Conservation (phyloP, 2,329 filamentous ascomycete genomes). For the Calonectria honghensis region DNA sequence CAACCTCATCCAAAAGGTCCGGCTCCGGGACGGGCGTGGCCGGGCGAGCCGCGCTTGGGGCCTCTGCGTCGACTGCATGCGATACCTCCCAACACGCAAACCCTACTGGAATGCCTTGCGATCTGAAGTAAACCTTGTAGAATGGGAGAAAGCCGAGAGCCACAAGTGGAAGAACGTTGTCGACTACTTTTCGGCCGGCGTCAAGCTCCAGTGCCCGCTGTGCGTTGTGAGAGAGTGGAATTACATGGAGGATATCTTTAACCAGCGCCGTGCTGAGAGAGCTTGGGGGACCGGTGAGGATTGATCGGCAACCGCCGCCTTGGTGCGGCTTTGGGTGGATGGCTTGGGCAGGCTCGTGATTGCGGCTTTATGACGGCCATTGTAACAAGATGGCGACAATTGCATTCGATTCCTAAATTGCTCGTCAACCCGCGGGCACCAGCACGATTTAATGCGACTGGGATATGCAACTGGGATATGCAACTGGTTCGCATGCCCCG, state of each 20-base stretch:
- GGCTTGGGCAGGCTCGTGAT: neutral
- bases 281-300: neutral
- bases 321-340: slow-evolving; percentile 4
- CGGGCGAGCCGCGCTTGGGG: slow-evolving; percentile 41
- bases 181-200: slow-evolving; percentile 42
- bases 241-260: slow-evolving; percentile 12
- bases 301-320: slow-evolving; percentile 11
- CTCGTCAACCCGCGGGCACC: neutral
- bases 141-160: slow-evolving; percentile 38
- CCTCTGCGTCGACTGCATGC: slow-evolving; percentile 52
- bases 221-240: slow-evolving; percentile 41
- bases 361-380: slow-evolving; percentile 4
- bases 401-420: neutral
- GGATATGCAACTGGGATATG: slow-evolving; percentile 20
- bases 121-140: neutral
- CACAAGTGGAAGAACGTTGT: slow-evolving; percentile 39
- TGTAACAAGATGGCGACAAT: slow-evolving; percentile 5
- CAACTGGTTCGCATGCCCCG: slow-evolving; percentile 29
- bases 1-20: slow-evolving; percentile 44
- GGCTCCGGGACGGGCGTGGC: slow-evolving; percentile 43
- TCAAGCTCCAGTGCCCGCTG: slow-evolving; percentile 51
- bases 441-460: neutral
- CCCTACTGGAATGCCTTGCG: slow-evolving; percentile 45
- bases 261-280: neutral
- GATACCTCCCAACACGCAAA: slow-evolving; percentile 48